Evolutionary conservation across 129 eudicot species (phyloP).

Genomic region (Arctium lappa): DNA sequence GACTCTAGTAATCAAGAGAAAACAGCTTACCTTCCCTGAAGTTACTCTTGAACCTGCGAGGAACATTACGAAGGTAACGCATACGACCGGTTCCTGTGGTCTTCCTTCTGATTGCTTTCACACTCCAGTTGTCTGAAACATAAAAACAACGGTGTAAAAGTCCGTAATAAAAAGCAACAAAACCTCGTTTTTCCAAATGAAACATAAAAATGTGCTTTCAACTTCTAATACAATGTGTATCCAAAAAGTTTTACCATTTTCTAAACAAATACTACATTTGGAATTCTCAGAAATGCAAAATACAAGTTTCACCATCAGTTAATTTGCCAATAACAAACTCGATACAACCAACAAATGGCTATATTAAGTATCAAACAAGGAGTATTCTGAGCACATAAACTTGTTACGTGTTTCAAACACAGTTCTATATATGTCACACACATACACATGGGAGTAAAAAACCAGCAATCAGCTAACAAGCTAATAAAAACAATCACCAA

Average conservation of each 20-base stretch:
- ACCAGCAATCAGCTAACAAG: neutral
- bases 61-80: conserved; percentile 72
- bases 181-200: too few relatives aligned
- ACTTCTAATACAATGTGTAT: neutral
- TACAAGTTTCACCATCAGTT: neutral
- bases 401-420: neutral
- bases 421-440: neutral
- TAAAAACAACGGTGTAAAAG: neutral
- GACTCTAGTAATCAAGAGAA: neutral
- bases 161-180: neutral
- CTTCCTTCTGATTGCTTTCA: conserved; percentile 57
- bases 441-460: neutral
- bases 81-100: conserved; percentile 78
- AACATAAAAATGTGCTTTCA: too few relatives aligned
- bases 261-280: neutral
- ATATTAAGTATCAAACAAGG: neutral
- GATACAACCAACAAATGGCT: neutral
- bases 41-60: conserved; percentile 63
- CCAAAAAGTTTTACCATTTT: neutral
- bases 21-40: conserved; percentile 56
- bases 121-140: conserved; percentile 51
- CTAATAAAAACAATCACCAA: neutral
- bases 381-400: neutral
- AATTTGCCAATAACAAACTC: neutral
- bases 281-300: neutral